Percentiles rank a stretch among this genome's conserved stretches.
Evolutionary conservation across 1,284 basidiomycete genomes (phyloP).

Genomic region (Salmacisia buchloeana): DNA sequence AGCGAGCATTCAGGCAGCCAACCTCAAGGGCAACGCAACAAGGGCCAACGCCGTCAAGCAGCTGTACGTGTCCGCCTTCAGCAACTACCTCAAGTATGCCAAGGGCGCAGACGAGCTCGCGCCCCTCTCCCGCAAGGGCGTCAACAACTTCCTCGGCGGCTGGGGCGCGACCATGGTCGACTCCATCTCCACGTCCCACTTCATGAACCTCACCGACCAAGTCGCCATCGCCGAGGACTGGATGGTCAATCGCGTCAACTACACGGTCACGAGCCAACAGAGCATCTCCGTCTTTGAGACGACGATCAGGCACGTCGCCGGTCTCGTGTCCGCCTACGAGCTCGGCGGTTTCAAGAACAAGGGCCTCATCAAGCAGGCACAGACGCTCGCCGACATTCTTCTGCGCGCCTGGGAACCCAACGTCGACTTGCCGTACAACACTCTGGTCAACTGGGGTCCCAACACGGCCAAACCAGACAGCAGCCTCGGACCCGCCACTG

Average conservation of each 20-base stretch:
- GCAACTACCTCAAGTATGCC: constrained; percentile 33
- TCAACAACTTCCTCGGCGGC: constrained; percentile 25
- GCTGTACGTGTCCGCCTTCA: constrained; percentile 24
- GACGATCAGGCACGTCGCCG: constrained; percentile 43
- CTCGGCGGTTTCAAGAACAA: constrained; percentile 30
- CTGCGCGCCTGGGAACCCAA: constrained; percentile 31
- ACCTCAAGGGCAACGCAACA: constrained; percentile 9
- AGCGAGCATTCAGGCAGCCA: constrained; percentile 11
- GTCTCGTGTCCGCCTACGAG: constrained; percentile 39
- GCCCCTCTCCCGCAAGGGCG: constrained; percentile 23
- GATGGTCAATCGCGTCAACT: constrained; percentile 25
- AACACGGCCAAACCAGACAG: constrained; percentile 15
- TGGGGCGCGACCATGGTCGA: constrained; percentile 45
- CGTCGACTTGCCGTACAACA: constrained; percentile 37
- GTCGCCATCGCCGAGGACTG: constrained; percentile 18
- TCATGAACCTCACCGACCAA: constrained; percentile 38
- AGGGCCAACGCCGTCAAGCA: constrained; percentile 28
- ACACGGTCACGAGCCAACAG: constrained; percentile 20
- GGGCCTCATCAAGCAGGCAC: constrained; percentile 35
- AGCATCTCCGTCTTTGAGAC: constrained; percentile 40
- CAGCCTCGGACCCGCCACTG: constrained; percentile 3
- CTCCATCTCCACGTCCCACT: constrained; percentile 24
- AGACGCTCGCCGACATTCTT: constrained; percentile 31
- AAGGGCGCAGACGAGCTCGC: constrained; percentile 25
- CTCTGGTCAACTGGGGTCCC: constrained; percentile 32